A percentile compares a stretch with the other conserved stretches of the same genome.
Evolutionary conservation across 352 stramenopile genomes (phyloP).

Genomic region (Pythium myriotylum): DNA sequence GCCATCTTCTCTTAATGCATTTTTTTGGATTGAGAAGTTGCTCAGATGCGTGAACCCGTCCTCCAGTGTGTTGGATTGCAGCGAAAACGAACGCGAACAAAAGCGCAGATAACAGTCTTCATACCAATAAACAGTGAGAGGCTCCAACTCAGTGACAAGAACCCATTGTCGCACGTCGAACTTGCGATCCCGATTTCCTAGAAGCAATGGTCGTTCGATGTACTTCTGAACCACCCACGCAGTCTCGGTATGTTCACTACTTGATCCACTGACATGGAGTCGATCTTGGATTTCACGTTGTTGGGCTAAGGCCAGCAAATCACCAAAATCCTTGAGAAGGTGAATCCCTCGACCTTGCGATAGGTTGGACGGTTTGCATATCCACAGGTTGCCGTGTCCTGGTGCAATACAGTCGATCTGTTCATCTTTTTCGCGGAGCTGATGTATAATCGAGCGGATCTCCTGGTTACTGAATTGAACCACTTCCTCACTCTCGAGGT

Average conservation of each 20-base stretch:
- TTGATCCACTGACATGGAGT: neutral
- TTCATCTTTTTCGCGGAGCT: slow-evolving; percentile 35
- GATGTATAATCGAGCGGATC: slow-evolving; percentile 19
- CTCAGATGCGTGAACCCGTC: slow-evolving; percentile 78
- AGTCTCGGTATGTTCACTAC: neutral
- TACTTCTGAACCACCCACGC: slow-evolving; percentile 87
- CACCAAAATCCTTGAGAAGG: slow-evolving; percentile 42
- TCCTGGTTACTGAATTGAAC: neutral
- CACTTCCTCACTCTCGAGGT: slow-evolving; percentile 1
- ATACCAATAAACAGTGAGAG: slow-evolving; percentile 69
- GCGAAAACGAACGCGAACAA: slow-evolving; percentile 55
- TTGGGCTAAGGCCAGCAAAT: slow-evolving; percentile 28
- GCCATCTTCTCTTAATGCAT: slow-evolving; percentile 22
- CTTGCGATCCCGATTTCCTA: slow-evolving; percentile 60
- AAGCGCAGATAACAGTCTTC: slow-evolving; percentile 77
- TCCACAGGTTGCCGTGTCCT: slow-evolving; percentile 60
- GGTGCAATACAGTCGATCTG: slow-evolving; percentile 44
- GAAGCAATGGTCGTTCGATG: slow-evolving; percentile 72
- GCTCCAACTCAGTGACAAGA: slow-evolving; percentile 63
- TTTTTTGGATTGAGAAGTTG: slow-evolving; percentile 86
- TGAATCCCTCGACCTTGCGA: slow-evolving; percentile 76
- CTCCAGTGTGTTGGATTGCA: slow-evolving; percentile 31
- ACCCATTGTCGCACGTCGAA: slow-evolving; percentile 91
- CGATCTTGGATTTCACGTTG: neutral
- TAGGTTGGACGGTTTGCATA: slow-evolving; percentile 77